Evolutionary conservation across 2,329 filamentous ascomycete species (phyloP), one percentile per base, ranked within the genome.

Genomic region (Exophiala lecanii-corni): DNA sequence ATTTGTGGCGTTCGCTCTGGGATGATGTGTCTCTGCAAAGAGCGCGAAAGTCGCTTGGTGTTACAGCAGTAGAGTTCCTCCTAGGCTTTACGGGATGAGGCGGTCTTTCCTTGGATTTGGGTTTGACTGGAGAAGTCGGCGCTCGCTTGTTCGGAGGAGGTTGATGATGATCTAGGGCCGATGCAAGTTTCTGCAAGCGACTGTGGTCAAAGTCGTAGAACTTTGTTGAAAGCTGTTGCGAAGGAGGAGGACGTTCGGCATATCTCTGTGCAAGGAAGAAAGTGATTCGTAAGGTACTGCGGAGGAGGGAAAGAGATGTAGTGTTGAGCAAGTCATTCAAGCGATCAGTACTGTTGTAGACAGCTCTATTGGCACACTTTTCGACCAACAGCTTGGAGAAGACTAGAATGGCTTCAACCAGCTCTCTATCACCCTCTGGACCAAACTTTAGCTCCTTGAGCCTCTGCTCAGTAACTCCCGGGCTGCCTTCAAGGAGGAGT

Each of bases 331-430:
- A 75, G 60, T 89, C 83, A 61, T 91, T 92, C 49, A 98, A 71
- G 57, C 94, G 86, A 54, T 83, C 76, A 62, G 91, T 97, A 71
- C 92, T 98, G 48, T 84, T 87, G 64, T 97, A 98, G 57, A 98
- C 82, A 68, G 89, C 96, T 55, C 94, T 78, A 61, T 98, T 98
- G 47, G 91, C 92, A 65, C 92, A 98, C 62, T 95, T 92, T 62
- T 97, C 88, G 39, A 97, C 70, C 20, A 98, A 74, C 63, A 94
- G 78, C 49, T 84, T 80, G 16, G 89, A 95, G 65, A 98, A 98
- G 55, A 79, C 75, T 47, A 98, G 72, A 41, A 97, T 76, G 20
- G 79, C 74, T 62, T 94, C 83, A 43, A 97, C 70, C 49, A 98
- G 74, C 59, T 85, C 72, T 55, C 81, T 74, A 63, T 98, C 92